Percentiles rank a stretch among this genome's conserved stretches.
Evolutionary conservation across 208 protist species (phyloP).

Genomic region (Naegleria fowleri): DNA sequence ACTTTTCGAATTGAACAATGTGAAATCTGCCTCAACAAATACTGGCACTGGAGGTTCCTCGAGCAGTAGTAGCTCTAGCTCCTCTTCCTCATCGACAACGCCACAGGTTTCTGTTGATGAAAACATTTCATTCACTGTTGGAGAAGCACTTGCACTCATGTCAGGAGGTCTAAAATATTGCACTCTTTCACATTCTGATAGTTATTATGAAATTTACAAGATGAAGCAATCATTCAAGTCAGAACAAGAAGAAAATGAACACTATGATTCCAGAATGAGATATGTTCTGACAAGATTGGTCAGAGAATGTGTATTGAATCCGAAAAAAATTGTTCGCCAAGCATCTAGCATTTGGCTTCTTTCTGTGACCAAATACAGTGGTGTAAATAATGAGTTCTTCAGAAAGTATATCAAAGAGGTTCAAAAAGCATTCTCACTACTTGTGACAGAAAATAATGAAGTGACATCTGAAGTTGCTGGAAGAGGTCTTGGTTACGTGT

Average conservation of each 20-base stretch:
- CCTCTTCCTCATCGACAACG: too few relatives aligned
- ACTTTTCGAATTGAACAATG: not conserved
- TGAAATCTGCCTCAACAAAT: not conserved
- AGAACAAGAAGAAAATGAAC: not conserved
- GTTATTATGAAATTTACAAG: not conserved
- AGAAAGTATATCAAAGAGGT: not conserved
- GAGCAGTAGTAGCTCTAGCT: not conserved
- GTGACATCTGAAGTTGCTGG: slow-evolving; percentile 12
- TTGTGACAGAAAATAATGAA: not conserved
- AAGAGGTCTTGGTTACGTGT: not conserved
- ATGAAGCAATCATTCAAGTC: not conserved
- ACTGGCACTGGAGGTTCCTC: not conserved
- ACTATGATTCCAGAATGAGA: not conserved
- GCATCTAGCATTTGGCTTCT: not conserved
- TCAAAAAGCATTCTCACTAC: not conserved
- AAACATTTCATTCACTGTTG: slow-evolving; percentile 12
- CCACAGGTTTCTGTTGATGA: not conserved
- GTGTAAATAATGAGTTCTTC: not conserved
- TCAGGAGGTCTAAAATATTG: not conserved
- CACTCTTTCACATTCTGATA: not conserved
- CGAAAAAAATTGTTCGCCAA: slow-evolving; percentile 7
- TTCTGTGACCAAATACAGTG: not conserved
- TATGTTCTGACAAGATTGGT: not conserved
- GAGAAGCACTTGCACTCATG: not conserved
- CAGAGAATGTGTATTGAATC: not conserved